phyloP scores from a whole-genome alignment of 2,329 filamentous ascomycete genomes.

The Madurella fahalii region DNA sequence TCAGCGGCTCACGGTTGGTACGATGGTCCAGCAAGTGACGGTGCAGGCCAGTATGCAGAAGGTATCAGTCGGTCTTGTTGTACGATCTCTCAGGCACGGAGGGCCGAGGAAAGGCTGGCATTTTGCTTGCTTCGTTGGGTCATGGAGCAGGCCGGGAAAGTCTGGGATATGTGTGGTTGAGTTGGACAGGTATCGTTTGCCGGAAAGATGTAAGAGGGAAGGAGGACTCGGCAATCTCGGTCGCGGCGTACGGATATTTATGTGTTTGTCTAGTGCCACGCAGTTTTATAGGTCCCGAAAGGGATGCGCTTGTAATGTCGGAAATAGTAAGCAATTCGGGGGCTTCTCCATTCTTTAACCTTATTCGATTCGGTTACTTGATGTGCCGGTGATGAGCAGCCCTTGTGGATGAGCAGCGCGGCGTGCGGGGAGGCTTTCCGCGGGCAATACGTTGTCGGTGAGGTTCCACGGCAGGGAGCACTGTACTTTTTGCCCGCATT shows the following conservation, averaged over 20 bases:
- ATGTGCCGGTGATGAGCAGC: constrained; percentile 1
- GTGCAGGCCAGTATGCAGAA: constrained; percentile 48
- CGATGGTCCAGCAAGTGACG: constrained; percentile 50
- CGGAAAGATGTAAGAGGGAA: too few relatives aligned
- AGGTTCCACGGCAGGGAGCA: neutral
- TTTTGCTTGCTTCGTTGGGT: neutral
- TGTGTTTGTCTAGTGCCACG: too few relatives aligned
- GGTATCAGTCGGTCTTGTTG: constrained; percentile 50
- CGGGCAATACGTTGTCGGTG: neutral
- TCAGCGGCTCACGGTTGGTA: constrained; percentile 36
- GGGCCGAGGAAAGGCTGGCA: constrained; percentile 31
- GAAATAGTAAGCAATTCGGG: neutral
- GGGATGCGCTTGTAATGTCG: too few relatives aligned
- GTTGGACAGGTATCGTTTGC: too few relatives aligned
- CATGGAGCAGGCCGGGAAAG: too few relatives aligned
- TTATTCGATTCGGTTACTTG: neutral
- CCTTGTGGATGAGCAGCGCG: neutral
- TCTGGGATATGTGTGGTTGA: too few relatives aligned
- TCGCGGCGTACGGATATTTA: too few relatives aligned
- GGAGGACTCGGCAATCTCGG: too few relatives aligned
- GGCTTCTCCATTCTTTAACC: neutral
- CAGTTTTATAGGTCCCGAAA: too few relatives aligned
- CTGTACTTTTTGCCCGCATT: constrained; percentile 17
- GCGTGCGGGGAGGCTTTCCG: neutral
- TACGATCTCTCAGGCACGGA: constrained; percentile 46